phyloP scores from a whole-genome alignment of 2,329 filamentous ascomycete genomes.

The Pseudogymnoascus sp. region DNA sequence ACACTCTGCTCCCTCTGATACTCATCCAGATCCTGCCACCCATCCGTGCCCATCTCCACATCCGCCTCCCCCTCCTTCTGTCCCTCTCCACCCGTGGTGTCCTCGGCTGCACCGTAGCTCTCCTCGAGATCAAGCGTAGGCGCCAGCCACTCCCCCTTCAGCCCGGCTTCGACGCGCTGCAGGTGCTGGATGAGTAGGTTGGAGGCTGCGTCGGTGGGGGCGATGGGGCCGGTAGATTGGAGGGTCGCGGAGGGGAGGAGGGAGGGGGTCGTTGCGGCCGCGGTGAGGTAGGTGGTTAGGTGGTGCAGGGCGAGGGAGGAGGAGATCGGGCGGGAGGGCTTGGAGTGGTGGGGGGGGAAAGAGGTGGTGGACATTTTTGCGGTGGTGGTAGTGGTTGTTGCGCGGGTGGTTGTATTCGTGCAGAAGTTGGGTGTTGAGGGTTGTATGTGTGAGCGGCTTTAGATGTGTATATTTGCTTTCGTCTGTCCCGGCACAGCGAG shows the following conservation, averaged over 20 bases:
- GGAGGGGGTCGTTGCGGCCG: constrained; percentile 19
- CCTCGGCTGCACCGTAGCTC: constrained; percentile 15
- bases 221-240: constrained; percentile 24
- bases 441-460: background rate
- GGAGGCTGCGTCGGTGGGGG: constrained; percentile 18
- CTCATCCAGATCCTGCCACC: constrained; percentile 30
- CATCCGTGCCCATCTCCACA: constrained; percentile 21
- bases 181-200: constrained; percentile 44
- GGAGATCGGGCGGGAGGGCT: constrained; percentile 21
- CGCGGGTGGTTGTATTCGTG: background rate
- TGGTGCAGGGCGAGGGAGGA: constrained; percentile 24
- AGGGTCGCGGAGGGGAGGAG: constrained; percentile 29
- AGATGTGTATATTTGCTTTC: background rate
- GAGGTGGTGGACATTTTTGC: constrained; percentile 22
- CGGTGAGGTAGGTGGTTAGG: constrained; percentile 24
- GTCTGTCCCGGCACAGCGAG: background rate
- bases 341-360: constrained; percentile 24
- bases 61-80: constrained; percentile 13
- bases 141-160: constrained; percentile 42
- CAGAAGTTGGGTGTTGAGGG: background rate
- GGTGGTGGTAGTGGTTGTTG: background rate
- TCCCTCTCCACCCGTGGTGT: constrained; percentile 16
- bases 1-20: constrained; percentile 27
- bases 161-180: constrained; percentile 41
- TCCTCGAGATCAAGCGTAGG: constrained; percentile 32